Conservation (phyloP, 371 early-diverging fungal species). For the Mortierella sp. region DNA sequence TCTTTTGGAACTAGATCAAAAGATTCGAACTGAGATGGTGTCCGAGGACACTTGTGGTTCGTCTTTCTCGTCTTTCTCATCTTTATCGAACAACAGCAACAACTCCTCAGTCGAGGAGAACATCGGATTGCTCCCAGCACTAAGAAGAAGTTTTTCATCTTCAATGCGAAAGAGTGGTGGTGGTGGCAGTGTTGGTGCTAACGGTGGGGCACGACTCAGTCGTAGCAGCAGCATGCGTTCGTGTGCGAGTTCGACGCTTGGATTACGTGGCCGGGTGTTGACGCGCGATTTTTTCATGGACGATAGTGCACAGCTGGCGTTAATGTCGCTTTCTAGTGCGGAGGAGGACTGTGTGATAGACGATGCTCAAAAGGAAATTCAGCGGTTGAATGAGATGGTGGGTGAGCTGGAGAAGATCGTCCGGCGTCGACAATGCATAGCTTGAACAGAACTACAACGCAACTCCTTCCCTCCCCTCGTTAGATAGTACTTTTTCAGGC, state of each 20-base stretch:
- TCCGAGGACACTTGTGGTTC: constrained; percentile 3
- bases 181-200: too few relatives aligned
- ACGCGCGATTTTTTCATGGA: background rate
- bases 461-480: background rate
- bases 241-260: constrained; percentile 6
- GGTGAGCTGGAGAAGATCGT: constrained; percentile 5
- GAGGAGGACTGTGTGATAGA: constrained; percentile 6
- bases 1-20: constrained; percentile 30
- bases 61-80: constrained; percentile 12
- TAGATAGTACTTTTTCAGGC: too few relatives aligned
- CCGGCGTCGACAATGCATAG: background rate
- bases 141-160: too few relatives aligned
- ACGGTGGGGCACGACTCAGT: constrained; percentile 7
- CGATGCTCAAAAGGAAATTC: constrained; percentile 3
- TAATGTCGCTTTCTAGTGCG: background rate
- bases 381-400: constrained; percentile 12
- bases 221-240: constrained; percentile 13
- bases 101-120: too few relatives aligned
- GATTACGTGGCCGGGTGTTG: constrained; percentile 4
- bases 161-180: too few relatives aligned
- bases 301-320: background rate
- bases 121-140: too few relatives aligned
- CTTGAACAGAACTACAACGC: background rate
- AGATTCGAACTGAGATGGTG: constrained; percentile 17
- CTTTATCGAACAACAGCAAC: constrained; percentile 11